Conservation (phyloP, 1,284 basidiomycete genomes). For the Meira miltonrushii region DNA sequence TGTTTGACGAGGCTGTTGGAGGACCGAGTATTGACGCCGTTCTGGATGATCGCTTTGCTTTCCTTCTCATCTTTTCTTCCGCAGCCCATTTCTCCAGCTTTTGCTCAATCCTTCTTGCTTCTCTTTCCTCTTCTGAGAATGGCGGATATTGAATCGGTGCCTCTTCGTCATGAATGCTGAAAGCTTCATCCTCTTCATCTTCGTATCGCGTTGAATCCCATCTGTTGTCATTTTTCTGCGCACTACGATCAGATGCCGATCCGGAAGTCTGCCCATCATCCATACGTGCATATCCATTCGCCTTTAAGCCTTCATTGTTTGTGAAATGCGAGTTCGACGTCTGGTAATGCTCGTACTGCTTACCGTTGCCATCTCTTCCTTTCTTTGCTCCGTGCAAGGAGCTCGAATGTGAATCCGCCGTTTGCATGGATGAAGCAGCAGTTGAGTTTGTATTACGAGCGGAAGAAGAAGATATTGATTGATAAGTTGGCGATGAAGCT, state of each 20-base stretch:
- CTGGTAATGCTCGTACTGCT: neutral
- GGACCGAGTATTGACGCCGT: constrained; percentile 2
- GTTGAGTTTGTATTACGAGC: neutral
- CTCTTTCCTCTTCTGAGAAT: constrained; percentile 5
- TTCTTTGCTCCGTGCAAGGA: neutral
- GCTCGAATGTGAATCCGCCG: neutral
- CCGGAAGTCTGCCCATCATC: neutral
- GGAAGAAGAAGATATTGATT: neutral
- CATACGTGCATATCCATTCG: neutral
- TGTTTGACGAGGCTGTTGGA: neutral
- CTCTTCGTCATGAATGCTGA: neutral
- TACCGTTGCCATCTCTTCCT: neutral
- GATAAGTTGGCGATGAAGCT: neutral
- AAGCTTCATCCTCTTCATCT: neutral
- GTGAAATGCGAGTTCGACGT: neutral
- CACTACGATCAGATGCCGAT: neutral
- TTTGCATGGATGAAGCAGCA: neutral
- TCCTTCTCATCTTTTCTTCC: constrained; percentile 4
- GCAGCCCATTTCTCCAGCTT: constrained; percentile 7
- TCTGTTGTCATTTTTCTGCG: neutral
- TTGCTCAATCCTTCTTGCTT: constrained; percentile 6
- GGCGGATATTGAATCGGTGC: constrained; percentile 2
- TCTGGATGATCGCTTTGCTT: constrained; percentile 2
- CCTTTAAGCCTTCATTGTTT: neutral
- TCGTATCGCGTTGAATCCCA: neutral